Evolutionary conservation across 2,329 filamentous ascomycete genomes (phyloP).

Genomic region (Epichloe elymi): DNA sequence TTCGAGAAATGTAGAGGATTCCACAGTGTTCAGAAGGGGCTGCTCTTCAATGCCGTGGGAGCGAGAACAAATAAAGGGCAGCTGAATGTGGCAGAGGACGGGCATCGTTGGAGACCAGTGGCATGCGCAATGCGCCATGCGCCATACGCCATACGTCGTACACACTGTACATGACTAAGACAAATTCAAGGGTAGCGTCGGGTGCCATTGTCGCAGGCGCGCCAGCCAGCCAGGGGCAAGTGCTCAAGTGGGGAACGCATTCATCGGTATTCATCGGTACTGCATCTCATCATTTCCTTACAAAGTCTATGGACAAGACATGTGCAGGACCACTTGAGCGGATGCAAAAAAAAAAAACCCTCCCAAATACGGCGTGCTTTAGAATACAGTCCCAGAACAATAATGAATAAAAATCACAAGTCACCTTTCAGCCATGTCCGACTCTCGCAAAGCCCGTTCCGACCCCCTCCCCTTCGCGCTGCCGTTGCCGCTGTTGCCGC

Average conservation of each 20-base stretch:
- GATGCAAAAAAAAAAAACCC: neutral
- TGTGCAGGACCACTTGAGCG: neutral
- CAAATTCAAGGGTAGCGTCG: neutral
- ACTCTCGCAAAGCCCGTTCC: constrained; percentile 1
- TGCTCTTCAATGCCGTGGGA: neutral
- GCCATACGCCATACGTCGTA: too few relatives aligned
- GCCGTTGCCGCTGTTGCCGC: neutral
- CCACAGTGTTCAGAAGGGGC: neutral
- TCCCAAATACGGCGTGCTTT: constrained; percentile 2
- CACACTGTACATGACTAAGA: neutral
- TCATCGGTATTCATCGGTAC: neutral
- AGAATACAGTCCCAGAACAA: constrained; percentile 7
- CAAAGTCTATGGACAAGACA: constrained; percentile 5
- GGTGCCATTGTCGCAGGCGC: neutral
- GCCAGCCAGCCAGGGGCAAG: neutral
- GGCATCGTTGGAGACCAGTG: too few relatives aligned
- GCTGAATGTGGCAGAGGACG: neutral
- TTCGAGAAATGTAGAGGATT: neutral
- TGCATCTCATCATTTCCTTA: constrained; percentile 1
- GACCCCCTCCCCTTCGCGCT: neutral
- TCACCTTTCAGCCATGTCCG: constrained; percentile 3
- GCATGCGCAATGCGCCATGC: too few relatives aligned
- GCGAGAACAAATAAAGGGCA: neutral
- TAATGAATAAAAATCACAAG: neutral
- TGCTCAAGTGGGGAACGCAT: neutral